These are phyloP conservation scores for Aspergillus heteromorphus DNA, from an alignment of 495 filamentous ascomycete species.

Conservation along the genomic window DNA sequence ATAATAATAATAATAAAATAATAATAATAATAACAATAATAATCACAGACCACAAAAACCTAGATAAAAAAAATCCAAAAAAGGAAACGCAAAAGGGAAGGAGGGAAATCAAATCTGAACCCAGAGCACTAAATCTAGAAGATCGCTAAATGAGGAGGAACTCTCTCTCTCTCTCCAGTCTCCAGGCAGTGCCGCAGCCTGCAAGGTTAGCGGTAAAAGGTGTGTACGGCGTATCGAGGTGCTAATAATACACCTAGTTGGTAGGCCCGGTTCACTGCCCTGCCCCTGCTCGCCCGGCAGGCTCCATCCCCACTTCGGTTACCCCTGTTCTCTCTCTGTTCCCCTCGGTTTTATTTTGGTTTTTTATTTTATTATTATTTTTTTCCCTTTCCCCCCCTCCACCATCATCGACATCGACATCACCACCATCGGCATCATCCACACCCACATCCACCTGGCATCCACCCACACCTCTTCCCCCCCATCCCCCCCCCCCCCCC, in stretches of 20 bases:
- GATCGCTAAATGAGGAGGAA: neutral
- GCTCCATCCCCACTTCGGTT: conserved; percentile 9
- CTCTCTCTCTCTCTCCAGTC: neutral
- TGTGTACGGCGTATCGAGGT: conserved; percentile 3
- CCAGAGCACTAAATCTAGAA: conserved; percentile 8
- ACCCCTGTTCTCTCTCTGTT: conserved; percentile 8
- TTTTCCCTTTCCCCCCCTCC: conserved; percentile 14
- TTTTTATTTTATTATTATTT: conserved; percentile 15
- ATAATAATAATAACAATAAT: neutral
- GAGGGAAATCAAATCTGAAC: neutral
- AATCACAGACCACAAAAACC: neutral
- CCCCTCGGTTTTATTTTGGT: conserved; percentile 10
- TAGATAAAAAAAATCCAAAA: neutral
- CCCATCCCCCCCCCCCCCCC: conserved; percentile 12
- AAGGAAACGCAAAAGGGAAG: neutral
- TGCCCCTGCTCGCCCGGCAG: conserved; percentile 12
- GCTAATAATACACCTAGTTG: conserved; percentile 13
- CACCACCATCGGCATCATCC: conserved; percentile 19
- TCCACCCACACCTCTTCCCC: conserved; percentile 7
- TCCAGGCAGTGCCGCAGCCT: conserved; percentile 9
- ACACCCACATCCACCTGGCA: conserved; percentile 11
- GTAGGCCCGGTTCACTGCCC: conserved; percentile 14
- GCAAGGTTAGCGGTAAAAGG: conserved; percentile 10
- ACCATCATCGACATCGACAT: conserved; percentile 12
- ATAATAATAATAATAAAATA: conserved; percentile 1